Percentiles rank a stretch among this genome's conserved stretches.
These are phyloP conservation scores for Sugiyamaella xylanicola DNA, from an alignment of 1,139 yeast genomes.

Conservation along the genomic window DNA sequence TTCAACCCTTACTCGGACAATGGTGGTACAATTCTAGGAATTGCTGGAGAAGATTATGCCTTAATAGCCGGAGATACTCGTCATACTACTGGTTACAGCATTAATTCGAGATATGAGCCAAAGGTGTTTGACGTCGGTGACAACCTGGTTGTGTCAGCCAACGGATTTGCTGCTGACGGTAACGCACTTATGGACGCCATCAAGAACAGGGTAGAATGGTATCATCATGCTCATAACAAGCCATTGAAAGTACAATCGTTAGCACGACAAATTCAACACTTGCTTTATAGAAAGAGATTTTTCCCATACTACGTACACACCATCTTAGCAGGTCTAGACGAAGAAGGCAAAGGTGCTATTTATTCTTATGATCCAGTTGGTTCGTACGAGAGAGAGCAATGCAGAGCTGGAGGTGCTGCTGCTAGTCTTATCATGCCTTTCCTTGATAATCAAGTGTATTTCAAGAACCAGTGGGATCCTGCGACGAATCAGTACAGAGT, in stretches of 20 bases:
- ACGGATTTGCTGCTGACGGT: slow-evolving; percentile 97
- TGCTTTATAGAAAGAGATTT: slow-evolving; percentile 88
- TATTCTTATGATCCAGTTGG: slow-evolving; percentile 98
- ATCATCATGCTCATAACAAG: slow-evolving; percentile 86
- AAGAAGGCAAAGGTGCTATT: slow-evolving; percentile 91
- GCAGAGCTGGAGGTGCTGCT: slow-evolving; percentile 98
- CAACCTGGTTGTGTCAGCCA: slow-evolving; percentile 82
- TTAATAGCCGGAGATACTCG: slow-evolving; percentile 98
- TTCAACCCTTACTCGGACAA: slow-evolving; percentile 96
- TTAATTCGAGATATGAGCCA: slow-evolving; percentile 90
- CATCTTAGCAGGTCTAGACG: slow-evolving; percentile 91
- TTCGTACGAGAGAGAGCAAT: slow-evolving; percentile 94
- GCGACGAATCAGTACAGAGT: slow-evolving; percentile 62
- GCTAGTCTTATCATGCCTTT: slow-evolving; percentile 96
- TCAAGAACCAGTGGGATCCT: slow-evolving; percentile 88
- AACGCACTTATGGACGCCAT: slow-evolving; percentile 79
- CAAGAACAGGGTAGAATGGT: slow-evolving; percentile 83
- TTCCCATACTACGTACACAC: slow-evolving; percentile 98
- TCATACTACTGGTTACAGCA: slow-evolving; percentile 90
- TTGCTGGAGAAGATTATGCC: slow-evolving; percentile 97
- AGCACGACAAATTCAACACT: slow-evolving; percentile 89
- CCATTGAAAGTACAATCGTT: slow-evolving; percentile 69
- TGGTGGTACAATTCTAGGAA: slow-evolving; percentile 97
- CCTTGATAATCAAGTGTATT: slow-evolving; percentile 93
- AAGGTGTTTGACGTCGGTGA: slow-evolving; percentile 91